Base-by-base conservation (phyloP, 2,329 filamentous ascomycete species). In the Diaporthe sp. region DNA sequence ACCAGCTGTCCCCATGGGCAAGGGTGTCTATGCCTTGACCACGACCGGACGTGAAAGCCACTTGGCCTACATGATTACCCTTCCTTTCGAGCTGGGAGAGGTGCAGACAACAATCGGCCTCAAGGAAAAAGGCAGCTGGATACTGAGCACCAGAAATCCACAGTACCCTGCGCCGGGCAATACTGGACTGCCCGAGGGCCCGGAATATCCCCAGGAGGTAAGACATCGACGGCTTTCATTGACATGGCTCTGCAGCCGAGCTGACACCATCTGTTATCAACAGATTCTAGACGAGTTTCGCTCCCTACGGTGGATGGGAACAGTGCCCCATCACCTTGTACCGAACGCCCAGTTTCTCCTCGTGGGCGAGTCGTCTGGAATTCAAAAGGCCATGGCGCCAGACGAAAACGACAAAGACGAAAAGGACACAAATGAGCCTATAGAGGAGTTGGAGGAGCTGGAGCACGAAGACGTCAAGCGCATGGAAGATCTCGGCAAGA, bases 21-120 rank as follows among this genome's bases (percentile, higher is more conserved):
- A 98, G 82, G 96, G 95, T 0, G 91, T 98, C 0, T 98, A 98
- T 79, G 93, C 93, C 0, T 92, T 98, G 71, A 95, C 93, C 0
- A 91, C 90, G 3, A 94, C 93, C 0, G 92, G 91, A 1, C 87
- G 92, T 0, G 90, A 93, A 65, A 94, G 92, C 2, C 95, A 98
- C 79, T 87, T 98, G 12, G 94, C 90, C 0, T 98, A 98, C 80
- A 90, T 95, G 75, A 85, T 95, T 65, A 98, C 94, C 0, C 88
- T 96, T 39, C 95, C 95, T 0, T 85, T 89, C 4, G 86, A 94
- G 75, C 82, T 94, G 2, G 93, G 92, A 1, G 90, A 95, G 68
- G 88, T 97, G 0, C 95, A 98, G 83, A 87, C 90, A 53, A 92
- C 95, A 74, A 88, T 98, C 17, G 95, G 95, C 0, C 82, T 98